Evolutionary conservation across 176 grass and related monocot genomes (phyloP), one percentile per base, ranked within the genome.

Genomic region (Phragmites australis): DNA sequence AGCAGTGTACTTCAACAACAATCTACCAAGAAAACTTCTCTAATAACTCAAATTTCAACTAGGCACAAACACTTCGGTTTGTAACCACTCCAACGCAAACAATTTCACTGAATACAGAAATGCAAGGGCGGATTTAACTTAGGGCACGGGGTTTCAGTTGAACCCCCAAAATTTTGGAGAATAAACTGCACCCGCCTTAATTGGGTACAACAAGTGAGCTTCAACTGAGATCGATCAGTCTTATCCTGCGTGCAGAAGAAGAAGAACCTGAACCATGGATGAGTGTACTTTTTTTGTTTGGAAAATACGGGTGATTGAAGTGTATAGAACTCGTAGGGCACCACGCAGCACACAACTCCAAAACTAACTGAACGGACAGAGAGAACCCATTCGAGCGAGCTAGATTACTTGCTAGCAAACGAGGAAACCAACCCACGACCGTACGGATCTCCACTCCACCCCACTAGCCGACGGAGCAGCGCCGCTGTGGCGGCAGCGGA

Each of bases 1-100:
- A 72, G 54, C 21, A 72, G 3, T 71, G 64, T n/a, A 27, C 30
- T 56, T 31, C 64, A 76, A 47, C 45, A 71, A 53, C 82, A 85
- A 47, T 47, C 56, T 17, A 84, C 5, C 34, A 16, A 47, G 57
- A 10, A 13, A 80, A 70, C 23, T 8, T 57, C 1, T 70, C 51
- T 14, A 32, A 47, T 58, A 53, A 17, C 18, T 22, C 23, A 81
- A 70, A 52, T 58, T 3, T 81, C 65, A 60, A 43, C 54, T 53
- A 14, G 0, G 39, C 53, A 2, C 27, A 65, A 37, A 55, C 16
- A 69, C 16, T 68, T 43, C 4, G 7, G 15, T 17, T 39, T 12
- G 17, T 19, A 59, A 32, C 8, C 15, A 60, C 13, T 44, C 14
- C 21, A 62, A 1, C 7, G 4, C 26, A 46, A n/a, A 75, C 63